A percentile compares a stretch with the other conserved stretches of the same genome.
These are phyloP conservation scores for Marsdenia floribunda DNA, from an alignment of 257 asterid species.

Conservation along the genomic window DNA sequence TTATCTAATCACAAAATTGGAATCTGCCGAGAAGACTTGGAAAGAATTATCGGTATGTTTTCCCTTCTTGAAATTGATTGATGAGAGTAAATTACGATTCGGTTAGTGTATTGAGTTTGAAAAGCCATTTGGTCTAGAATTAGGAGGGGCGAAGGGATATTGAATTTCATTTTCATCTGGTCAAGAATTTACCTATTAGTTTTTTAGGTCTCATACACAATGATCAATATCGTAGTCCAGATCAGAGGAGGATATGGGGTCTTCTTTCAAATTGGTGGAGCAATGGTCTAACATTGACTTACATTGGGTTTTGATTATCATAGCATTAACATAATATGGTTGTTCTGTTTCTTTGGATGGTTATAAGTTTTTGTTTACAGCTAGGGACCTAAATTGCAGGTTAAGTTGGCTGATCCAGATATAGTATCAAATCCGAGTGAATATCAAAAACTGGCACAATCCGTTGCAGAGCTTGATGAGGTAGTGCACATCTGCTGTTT, in stretches of 20 bases:
- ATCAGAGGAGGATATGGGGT: background rate
- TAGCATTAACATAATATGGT: background rate
- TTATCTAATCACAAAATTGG: constrained; percentile 74
- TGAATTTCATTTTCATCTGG: background rate
- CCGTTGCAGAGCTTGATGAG: constrained; percentile 94
- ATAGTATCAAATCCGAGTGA: constrained; percentile 83
- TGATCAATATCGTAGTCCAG: background rate
- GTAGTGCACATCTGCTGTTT: constrained; percentile 33
- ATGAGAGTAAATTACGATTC: background rate
- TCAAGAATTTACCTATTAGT: background rate
- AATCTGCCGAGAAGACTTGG: constrained; percentile 96
- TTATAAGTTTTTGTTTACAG: background rate
- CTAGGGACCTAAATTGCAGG: constrained; percentile 31
- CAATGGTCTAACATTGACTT: background rate
- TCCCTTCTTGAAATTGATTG: background rate
- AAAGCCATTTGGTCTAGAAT: background rate
- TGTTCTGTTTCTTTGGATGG: background rate
- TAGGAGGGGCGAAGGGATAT: background rate
- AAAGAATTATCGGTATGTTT: constrained; percentile 80
- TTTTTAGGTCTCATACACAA: background rate
- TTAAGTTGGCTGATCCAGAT: constrained; percentile 91
- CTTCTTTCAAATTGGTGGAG: background rate
- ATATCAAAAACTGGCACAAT: constrained; percentile 87
- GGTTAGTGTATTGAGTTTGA: background rate
- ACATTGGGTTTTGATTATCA: background rate